These are phyloP conservation scores for Lactifluus echinatus DNA, from an alignment of 768 basidiomycete genomes.

Conservation along the genomic window DNA sequence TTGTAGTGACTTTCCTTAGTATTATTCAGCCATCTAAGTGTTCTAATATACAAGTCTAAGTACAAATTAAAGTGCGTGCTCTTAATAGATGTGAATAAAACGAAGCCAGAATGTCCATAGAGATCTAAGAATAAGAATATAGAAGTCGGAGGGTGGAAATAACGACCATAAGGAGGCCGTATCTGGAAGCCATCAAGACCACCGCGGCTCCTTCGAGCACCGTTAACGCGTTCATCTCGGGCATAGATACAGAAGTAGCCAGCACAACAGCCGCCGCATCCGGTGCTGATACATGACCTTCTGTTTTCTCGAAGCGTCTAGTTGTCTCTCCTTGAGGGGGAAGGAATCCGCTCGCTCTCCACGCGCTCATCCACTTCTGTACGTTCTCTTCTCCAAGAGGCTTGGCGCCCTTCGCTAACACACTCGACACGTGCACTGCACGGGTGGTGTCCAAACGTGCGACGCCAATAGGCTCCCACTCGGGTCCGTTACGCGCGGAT, in stretches of 20 bases:
- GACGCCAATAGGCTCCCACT: constrained; percentile 23
- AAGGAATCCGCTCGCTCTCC: constrained; percentile 17
- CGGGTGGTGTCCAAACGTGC: constrained; percentile 19
- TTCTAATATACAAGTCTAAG: neutral
- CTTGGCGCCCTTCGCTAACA: constrained; percentile 8
- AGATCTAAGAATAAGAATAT: constrained; percentile 1
- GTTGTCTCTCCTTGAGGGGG: neutral
- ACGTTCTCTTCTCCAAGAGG: constrained; percentile 16
- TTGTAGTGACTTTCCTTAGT: too few species aligned
- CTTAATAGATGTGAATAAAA: too few species aligned
- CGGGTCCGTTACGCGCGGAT: constrained; percentile 10
- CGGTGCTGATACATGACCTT: neutral
- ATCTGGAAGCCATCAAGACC: constrained; percentile 1
- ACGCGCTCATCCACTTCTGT: constrained; percentile 12
- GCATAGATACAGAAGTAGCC: neutral
- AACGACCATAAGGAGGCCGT: constrained; percentile 5
- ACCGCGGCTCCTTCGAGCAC: neutral
- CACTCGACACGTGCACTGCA: constrained; percentile 15
- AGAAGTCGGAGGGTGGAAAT: neutral
- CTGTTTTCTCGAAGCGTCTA: neutral
- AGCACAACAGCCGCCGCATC: neutral
- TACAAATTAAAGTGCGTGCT: neutral
- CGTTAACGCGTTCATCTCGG: neutral
- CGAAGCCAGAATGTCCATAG: neutral
- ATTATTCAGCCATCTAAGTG: neutral